Conservation (phyloP, 2,329 filamentous ascomycete species). For the Xylariaceae sp. region DNA sequence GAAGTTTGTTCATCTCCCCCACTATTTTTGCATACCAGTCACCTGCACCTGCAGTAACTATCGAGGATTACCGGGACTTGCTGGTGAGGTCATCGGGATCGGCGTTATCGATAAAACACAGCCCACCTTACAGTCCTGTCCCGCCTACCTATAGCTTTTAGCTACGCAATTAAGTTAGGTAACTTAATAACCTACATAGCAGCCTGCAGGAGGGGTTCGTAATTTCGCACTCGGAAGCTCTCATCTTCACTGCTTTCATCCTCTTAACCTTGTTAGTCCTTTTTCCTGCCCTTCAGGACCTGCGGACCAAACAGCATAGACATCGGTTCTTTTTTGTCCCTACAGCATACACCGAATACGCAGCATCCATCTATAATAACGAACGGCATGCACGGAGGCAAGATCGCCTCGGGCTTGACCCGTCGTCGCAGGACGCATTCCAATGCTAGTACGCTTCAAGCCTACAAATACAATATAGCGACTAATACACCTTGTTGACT, state of each 20-base stretch:
- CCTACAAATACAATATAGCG: neutral
- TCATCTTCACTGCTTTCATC: too few relatives aligned
- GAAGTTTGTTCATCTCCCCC: too few relatives aligned
- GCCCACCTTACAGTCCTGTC: conserved; percentile 11
- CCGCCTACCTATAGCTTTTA: neutral
- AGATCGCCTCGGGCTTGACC: conserved; percentile 37
- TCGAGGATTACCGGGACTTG: neutral
- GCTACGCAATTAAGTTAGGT: too few relatives aligned
- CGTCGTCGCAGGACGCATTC: conserved; percentile 40
- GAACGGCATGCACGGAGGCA: conserved; percentile 39
- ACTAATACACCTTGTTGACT: conserved; percentile 4
- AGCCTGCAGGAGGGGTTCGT: too few relatives aligned
- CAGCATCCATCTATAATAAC: neutral
- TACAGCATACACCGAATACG: neutral
- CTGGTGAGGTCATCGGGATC: conserved; percentile 32
- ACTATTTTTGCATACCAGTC: too few relatives aligned
- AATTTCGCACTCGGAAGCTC: too few relatives aligned
- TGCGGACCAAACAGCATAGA: neutral
- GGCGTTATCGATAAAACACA: conserved; percentile 30
- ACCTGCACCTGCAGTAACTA: too few relatives aligned
- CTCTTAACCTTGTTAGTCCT: too few relatives aligned
- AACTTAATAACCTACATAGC: too few relatives aligned
- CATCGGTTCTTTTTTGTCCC: neutral
- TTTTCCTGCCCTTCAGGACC: neutral
- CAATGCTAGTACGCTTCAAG: conserved; percentile 38